Conservation (phyloP, 331 rosid genomes). For the Pyracantha coccinea region DNA sequence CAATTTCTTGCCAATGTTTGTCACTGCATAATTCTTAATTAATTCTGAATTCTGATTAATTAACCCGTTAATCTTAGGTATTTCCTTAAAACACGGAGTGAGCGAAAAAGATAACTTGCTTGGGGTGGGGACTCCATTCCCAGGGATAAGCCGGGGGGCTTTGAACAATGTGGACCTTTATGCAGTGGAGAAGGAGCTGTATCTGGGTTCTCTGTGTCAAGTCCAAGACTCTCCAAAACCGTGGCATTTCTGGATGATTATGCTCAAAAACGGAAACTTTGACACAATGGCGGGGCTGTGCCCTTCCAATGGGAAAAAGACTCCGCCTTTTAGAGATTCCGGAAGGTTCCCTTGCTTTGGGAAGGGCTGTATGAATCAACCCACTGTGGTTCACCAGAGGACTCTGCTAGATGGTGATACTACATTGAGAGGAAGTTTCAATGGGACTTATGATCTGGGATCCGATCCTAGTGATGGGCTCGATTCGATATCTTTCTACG, state of each 20-base stretch:
- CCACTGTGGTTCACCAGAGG: slow-evolving; percentile 42
- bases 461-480: slow-evolving; percentile 21
- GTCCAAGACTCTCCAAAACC: slow-evolving; percentile 47
- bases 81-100: slow-evolving; percentile 34
- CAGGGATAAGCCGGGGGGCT: slow-evolving; percentile 21
- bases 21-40: not conserved
- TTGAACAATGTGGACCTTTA: slow-evolving; percentile 49
- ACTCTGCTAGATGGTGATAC: slow-evolving; percentile 25
- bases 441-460: slow-evolving; percentile 61
- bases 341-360: slow-evolving; percentile 76
- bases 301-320: slow-evolving; percentile 53
- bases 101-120: slow-evolving; percentile 42
- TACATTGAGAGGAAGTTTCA: slow-evolving; percentile 52
- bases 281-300: slow-evolving; percentile 55
- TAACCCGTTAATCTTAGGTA: slow-evolving; percentile 6
- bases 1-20: not conserved
- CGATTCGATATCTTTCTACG: slow-evolving; percentile 41
- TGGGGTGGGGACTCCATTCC: slow-evolving; percentile 52
- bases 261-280: slow-evolving; percentile 78
- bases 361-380: slow-evolving; percentile 77
- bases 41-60: no score
- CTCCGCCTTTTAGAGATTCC: slow-evolving; percentile 34
- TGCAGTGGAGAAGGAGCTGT: slow-evolving; percentile 57
- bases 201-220: slow-evolving; percentile 62
- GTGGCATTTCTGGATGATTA: slow-evolving; percentile 93